phyloP scores from a whole-genome alignment of 768 basidiomycete species.

The Melanogaster broomeanus region DNA sequence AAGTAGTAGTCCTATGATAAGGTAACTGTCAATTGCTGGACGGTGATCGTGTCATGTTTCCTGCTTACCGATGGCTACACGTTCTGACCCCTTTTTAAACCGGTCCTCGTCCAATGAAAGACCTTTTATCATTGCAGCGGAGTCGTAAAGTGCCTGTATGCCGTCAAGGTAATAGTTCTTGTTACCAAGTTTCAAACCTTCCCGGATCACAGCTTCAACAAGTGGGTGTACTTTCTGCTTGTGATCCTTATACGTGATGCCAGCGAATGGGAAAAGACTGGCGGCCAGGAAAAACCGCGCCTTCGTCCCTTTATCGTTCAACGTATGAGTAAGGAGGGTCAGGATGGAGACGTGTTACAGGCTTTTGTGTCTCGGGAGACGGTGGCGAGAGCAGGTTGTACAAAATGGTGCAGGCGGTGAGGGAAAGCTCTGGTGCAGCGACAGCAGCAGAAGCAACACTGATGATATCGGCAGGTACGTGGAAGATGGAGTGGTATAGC shows the following conservation, averaged over 20 bases:
- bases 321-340: conserved; percentile 36
- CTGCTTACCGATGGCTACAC: conserved; percentile 59
- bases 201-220: conserved; percentile 72
- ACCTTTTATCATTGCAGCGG: conserved; percentile 42
- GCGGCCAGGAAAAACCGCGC: conserved; percentile 80
- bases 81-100: conserved; percentile 44
- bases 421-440: conserved; percentile 40
- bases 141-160: conserved; percentile 64
- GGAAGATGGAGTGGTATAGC: conserved; percentile 70
- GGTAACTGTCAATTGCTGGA: neutral
- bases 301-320: conserved; percentile 33
- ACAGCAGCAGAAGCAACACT: conserved; percentile 47
- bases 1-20: conserved; percentile 58
- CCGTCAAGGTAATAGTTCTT: conserved; percentile 80
- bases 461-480: conserved; percentile 47
- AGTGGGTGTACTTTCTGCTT: conserved; percentile 64
- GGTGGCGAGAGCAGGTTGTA: conserved; percentile 43
- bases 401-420: conserved; percentile 63
- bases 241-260: conserved; percentile 56
- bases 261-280: conserved; percentile 70
- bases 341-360: conserved; percentile 31
- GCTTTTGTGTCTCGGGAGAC: conserved; percentile 9
- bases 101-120: conserved; percentile 33
- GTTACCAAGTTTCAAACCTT: conserved; percentile 81
- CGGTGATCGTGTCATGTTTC: neutral